phyloP scores from a whole-genome alignment of 2,329 filamentous ascomycete species.

The Sordariomycetes sp. region DNA sequence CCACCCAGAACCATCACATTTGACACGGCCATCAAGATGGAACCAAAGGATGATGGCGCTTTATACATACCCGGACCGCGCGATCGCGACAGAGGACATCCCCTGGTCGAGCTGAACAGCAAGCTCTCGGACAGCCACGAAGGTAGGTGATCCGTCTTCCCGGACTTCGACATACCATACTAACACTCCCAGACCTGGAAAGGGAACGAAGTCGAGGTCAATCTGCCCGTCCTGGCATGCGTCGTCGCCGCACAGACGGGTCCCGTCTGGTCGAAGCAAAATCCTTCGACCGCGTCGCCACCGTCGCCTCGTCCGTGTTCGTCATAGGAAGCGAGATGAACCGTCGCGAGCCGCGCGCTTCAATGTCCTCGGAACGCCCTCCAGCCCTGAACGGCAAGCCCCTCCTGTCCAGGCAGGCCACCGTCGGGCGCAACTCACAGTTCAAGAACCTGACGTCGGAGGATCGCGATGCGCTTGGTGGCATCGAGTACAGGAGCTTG shows the following conservation, averaged over 20 bases:
- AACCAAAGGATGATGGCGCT: conserved; percentile 13
- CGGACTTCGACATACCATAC: background rate
- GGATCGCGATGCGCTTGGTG: conserved; percentile 36
- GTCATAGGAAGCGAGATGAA: conserved; percentile 19
- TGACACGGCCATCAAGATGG: conserved; percentile 14
- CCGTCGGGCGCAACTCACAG: conserved; percentile 34
- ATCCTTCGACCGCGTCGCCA: conserved; percentile 24
- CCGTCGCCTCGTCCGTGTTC: conserved; percentile 27
- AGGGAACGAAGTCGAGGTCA: background rate
- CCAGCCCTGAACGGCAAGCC: conserved; percentile 19
- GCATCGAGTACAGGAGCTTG: conserved; percentile 40
- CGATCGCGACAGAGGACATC: conserved; percentile 19
- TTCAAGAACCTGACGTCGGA: conserved; percentile 31
- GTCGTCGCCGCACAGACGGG: conserved; percentile 13
- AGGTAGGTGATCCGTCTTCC: conserved; percentile 2
- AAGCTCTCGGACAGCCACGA: conserved; percentile 11
- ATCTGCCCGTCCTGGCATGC: conserved; percentile 6
- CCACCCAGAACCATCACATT: conserved; percentile 12
- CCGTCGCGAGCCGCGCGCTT: conserved; percentile 7
- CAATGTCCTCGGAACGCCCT: conserved; percentile 6
- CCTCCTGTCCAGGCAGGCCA: conserved; percentile 29
- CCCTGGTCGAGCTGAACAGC: conserved; percentile 14
- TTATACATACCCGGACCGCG: conserved; percentile 21
- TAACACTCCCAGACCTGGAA: background rate
- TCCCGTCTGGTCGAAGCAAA: conserved; percentile 17